phyloP scores from a whole-genome alignment of 2,329 filamentous ascomycete species.

The Nemania diffusa region DNA sequence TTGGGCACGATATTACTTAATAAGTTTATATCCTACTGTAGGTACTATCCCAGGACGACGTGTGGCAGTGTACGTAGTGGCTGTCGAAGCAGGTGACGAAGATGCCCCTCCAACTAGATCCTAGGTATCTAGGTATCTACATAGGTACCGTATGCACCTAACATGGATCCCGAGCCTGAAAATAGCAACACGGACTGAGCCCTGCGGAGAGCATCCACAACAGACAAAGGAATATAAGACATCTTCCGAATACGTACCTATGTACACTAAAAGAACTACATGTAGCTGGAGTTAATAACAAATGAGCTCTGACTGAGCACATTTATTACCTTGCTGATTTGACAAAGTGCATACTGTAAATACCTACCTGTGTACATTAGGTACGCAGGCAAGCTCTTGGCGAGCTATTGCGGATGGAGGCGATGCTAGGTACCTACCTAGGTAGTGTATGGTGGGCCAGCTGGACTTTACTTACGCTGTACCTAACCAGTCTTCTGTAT shows the following conservation, averaged over 20 bases:
- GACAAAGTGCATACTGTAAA: neutral
- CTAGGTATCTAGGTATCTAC: too few species aligned
- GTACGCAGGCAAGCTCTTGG: too few species aligned
- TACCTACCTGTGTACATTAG: neutral
- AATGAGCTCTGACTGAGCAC: too few species aligned
- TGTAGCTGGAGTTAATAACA: too few species aligned
- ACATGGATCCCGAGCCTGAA: slow-evolving; percentile 23
- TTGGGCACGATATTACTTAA: neutral
- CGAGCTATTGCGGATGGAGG: too few species aligned
- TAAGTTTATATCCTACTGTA: neutral
- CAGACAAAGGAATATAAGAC: neutral
- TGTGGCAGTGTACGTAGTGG: slow-evolving; percentile 4
- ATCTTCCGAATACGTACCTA: too few species aligned
- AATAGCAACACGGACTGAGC: slow-evolving; percentile 23
- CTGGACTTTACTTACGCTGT: neutral
- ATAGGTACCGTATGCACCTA: too few species aligned
- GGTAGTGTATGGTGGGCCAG: neutral
- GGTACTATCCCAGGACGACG: neutral
- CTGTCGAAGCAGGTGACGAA: slow-evolving; percentile 30
- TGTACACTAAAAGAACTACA: too few species aligned
- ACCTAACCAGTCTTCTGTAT: too few species aligned
- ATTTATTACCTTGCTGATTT: too few species aligned
- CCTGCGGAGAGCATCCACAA: neutral
- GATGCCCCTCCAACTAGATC: slow-evolving; percentile 24
- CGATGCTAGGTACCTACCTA: too few species aligned